A percentile compares a stretch with the other conserved stretches of the same genome.
These are phyloP conservation scores for Lumnitzera racemosa DNA, from an alignment of 345 rosid genomes.

Conservation along the genomic window DNA sequence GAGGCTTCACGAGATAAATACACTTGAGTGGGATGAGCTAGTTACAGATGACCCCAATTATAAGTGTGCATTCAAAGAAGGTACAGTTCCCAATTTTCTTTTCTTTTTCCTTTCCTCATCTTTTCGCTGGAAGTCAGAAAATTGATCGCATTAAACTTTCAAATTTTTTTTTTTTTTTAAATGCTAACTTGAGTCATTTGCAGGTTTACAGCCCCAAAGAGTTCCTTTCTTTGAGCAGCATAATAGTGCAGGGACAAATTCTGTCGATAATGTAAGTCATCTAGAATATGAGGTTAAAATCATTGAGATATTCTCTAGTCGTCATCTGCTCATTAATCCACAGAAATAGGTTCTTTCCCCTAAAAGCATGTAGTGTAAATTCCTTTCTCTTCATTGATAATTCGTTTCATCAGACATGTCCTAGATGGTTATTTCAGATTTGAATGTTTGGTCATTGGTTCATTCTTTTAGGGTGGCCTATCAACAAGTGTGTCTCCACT, in stretches of 20 bases:
- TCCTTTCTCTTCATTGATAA: too few relatives aligned
- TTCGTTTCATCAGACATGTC: too few relatives aligned
- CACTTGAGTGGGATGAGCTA: conserved; percentile 97
- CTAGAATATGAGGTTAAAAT: conserved; percentile 6
- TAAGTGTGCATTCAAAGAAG: conserved; percentile 30
- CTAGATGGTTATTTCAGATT: background rate
- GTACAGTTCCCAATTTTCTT: conserved; percentile 22
- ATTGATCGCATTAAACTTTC: too few relatives aligned
- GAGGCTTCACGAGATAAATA: conserved; percentile 84
- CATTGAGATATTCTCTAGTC: conserved; percentile 1
- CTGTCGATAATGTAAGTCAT: conserved; percentile 42
- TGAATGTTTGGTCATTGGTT: conserved; percentile 16
- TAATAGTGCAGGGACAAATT: conserved; percentile 20
- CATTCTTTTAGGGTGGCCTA: conserved; percentile 27
- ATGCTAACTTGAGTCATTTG: background rate
- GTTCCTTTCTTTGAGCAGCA: conserved; percentile 30
- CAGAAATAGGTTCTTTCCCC: too few relatives aligned
- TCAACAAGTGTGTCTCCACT: conserved; percentile 19
- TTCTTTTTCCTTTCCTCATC: conserved; percentile 1
- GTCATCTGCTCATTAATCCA: background rate
- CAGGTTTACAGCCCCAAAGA: conserved; percentile 37
- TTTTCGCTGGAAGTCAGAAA: background rate
- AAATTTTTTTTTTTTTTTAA: too few relatives aligned
- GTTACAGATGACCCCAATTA: conserved; percentile 39
- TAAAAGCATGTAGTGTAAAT: too few relatives aligned